Percentiles rank a stretch among this genome's conserved stretches.
Evolutionary conservation across 202 grass and related monocot species (phyloP).

Genomic region (Saccharum hybrid): DNA sequence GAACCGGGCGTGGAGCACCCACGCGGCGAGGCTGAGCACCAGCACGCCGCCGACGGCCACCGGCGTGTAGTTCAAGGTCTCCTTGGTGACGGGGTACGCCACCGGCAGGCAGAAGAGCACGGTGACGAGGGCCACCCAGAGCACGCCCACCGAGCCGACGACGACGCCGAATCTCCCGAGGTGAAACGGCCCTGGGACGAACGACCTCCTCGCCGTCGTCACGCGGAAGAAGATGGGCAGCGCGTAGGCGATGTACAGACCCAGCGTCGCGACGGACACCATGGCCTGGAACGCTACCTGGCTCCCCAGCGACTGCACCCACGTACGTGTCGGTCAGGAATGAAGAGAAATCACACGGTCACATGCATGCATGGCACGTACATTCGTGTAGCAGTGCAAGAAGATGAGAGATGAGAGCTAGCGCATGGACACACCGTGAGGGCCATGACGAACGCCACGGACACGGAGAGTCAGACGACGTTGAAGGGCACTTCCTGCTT

Average conservation of each 20-base stretch:
- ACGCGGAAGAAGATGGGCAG: slow-evolving; percentile 73
- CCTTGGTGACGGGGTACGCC: slow-evolving; percentile 57
- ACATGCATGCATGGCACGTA: too few species aligned
- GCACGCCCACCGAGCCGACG: slow-evolving; percentile 54
- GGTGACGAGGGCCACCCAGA: slow-evolving; percentile 58
- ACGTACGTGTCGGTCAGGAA: too few species aligned
- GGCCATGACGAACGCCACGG: slow-evolving; percentile 65
- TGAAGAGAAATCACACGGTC: too few species aligned
- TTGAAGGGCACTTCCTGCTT: slow-evolving; percentile 74
- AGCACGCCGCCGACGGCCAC: slow-evolving; percentile 66
- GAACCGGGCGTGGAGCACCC: slow-evolving; percentile 42
- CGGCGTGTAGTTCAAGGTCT: slow-evolving; percentile 79
- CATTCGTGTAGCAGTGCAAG: too few species aligned
- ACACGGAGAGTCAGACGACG: slow-evolving; percentile 71
- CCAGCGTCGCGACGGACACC: slow-evolving; percentile 63
- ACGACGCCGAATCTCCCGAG: slow-evolving; percentile 43
- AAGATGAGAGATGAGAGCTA: too few species aligned
- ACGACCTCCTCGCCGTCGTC: slow-evolving; percentile 52
- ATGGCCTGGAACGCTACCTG: slow-evolving; percentile 81
- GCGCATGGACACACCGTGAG: slow-evolving; percentile 33
- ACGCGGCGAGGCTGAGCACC: slow-evolving; percentile 40
- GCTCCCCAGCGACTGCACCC: slow-evolving; percentile 48
- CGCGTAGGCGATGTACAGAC: slow-evolving; percentile 69
- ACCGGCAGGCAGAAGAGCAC: slow-evolving; percentile 75
- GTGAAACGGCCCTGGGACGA: slow-evolving; percentile 58